These are phyloP conservation scores for Colletotrichum sp. DNA, from an alignment of 2,329 filamentous ascomycete genomes.

Conservation along the genomic window DNA sequence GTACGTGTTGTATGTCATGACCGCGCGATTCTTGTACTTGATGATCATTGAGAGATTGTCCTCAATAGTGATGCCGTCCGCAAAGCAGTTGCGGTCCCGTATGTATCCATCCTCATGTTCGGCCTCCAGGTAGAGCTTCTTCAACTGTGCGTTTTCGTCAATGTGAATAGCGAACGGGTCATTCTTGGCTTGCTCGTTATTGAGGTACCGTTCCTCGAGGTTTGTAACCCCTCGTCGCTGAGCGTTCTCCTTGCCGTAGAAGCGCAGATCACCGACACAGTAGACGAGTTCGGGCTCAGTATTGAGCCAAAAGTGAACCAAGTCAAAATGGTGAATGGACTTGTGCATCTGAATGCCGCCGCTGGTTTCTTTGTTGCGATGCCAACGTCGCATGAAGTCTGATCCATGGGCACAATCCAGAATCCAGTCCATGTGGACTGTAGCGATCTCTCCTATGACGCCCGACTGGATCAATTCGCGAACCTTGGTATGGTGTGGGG, in stretches of 20 bases:
- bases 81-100: conserved; percentile 52
- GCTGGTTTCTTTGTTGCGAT: conserved; percentile 64
- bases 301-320: conserved; percentile 67
- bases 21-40: conserved; percentile 44
- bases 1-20: conserved; percentile 48
- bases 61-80: conserved; percentile 54
- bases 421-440: conserved; percentile 69
- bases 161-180: conserved; percentile 53
- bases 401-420: conserved; percentile 66
- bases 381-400: conserved; percentile 69
- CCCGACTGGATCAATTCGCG: conserved; percentile 58
- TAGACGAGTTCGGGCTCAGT: conserved; percentile 61
- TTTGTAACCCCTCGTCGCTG: conserved; percentile 51
- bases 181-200: conserved; percentile 42
- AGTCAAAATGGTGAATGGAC: conserved; percentile 68
- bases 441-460: conserved; percentile 61
- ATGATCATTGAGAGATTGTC: conserved; percentile 53
- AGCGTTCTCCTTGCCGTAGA: conserved; percentile 67
- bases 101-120: conserved; percentile 55
- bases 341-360: conserved; percentile 67
- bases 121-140: conserved; percentile 49
- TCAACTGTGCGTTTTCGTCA: conserved; percentile 43
- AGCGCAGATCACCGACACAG: conserved; percentile 62
- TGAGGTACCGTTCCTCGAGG: conserved; percentile 43
- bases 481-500: conserved; percentile 68